Evolutionary conservation across 768 basidiomycete species (phyloP), one percentile per base, ranked within the genome.

Genomic region (Cytidiella melzeri): DNA sequence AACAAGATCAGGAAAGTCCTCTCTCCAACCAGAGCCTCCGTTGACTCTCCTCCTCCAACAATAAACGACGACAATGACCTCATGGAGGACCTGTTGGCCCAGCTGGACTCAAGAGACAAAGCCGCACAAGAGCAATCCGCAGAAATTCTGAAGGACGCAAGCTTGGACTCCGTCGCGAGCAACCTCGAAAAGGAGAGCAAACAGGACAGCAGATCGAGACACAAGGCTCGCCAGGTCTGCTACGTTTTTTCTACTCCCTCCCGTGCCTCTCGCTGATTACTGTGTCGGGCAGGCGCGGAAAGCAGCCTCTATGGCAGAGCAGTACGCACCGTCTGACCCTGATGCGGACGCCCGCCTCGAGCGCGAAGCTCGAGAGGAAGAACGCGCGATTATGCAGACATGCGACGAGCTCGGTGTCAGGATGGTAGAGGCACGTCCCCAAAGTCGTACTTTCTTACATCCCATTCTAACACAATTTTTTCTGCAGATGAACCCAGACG

Each of bases 401-500:
- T 87, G 86, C 62, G 77, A 84, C 42, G 74, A 83, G 41, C 67
- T 84, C n/a, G 72, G 73, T 18, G 69, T 92, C 27, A 74, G 80
- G 50, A 71, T 88, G 36, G 68, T 81, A 53, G 80, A 92, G 73
- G 87, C 83, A 49, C 47, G 69, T 57, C 41, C 42, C 21, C 26
- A 20, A 34, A 36, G 19, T 13, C 26, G n/a, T 43, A 15, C 25
- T 1, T 10, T 34, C 37, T 43, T 38, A 12, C 13, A 20, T 1
- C n/a, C 21, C 40, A 44, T 21, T 24, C 39, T 26, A 27, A 30
- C 6, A 7, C 23, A 19, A 15, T 19, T n/a, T 15, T n/a, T n/a
- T 13, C 5, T 3, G 21, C 56, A 96, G 92, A 85, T 97, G 57
- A 83, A 83, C 51, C 92, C 95, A 15, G 95, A 98, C 59, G 95